Conservation (phyloP, 2,329 filamentous ascomycete species). For the Metarhizium anisopliae region DNA sequence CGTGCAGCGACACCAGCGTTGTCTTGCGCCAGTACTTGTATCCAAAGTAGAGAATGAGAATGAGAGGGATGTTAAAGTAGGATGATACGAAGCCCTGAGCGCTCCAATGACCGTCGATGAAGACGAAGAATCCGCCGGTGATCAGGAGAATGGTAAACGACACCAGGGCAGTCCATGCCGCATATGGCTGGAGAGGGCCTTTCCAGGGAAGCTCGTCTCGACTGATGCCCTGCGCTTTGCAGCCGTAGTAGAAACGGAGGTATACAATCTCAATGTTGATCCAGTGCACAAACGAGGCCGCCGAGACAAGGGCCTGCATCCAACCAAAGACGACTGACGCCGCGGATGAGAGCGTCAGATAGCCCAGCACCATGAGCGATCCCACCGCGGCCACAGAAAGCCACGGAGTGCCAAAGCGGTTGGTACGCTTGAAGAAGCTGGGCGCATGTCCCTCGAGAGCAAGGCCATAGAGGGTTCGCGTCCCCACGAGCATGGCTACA, state of each 20-base stretch:
- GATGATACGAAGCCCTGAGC: constrained; percentile 47
- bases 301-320: constrained; percentile 55
- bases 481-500: constrained; percentile 27
- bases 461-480: constrained; percentile 54
- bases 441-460: constrained; percentile 54
- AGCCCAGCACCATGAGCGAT: constrained; percentile 51
- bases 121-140: constrained; percentile 62
- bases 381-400: constrained; percentile 35
- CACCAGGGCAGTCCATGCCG: constrained; percentile 46
- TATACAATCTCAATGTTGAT: constrained; percentile 42
- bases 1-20: constrained; percentile 9
- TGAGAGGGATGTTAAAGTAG: constrained; percentile 49
- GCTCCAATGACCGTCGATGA: constrained; percentile 53
- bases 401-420: constrained; percentile 46
- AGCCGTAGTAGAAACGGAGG: constrained; percentile 42
- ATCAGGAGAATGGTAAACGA: constrained; percentile 47
- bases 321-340: constrained; percentile 53
- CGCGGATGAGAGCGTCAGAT: constrained; percentile 51
- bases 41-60: constrained; percentile 44
- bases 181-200: constrained; percentile 45
- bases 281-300: constrained; percentile 44
- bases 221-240: constrained; percentile 37
- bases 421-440: constrained; percentile 44
- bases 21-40: constrained; percentile 37
- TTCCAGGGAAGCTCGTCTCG: constrained; percentile 35